These are phyloP conservation scores for Tephrocybe sp. DNA, from an alignment of 768 basidiomycete genomes.

Conservation along the genomic window DNA sequence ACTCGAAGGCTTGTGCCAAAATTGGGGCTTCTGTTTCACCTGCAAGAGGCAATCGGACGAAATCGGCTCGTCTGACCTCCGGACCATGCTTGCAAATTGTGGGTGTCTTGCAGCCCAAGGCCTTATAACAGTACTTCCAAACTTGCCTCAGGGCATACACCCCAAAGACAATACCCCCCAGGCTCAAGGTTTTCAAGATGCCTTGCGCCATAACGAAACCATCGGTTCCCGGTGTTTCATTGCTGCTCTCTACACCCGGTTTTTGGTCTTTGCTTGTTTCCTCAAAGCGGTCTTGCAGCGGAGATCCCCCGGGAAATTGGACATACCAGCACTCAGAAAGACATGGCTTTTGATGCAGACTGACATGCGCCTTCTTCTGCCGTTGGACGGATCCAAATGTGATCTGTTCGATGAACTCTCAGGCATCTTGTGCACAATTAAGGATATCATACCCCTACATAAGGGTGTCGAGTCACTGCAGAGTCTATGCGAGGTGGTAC, in stretches of 20 bases:
- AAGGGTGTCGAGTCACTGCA: background rate
- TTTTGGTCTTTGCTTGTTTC: background rate
- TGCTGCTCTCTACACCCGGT: background rate
- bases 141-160: background rate
- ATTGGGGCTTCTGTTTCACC: background rate
- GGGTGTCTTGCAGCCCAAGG: too few relatives aligned
- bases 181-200: background rate
- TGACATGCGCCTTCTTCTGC: background rate
- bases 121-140: too few relatives aligned
- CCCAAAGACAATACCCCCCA: too few relatives aligned
- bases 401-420: background rate
- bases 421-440: background rate
- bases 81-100: background rate
- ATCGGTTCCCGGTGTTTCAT: background rate
- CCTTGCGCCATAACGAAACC: background rate
- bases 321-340: background rate
- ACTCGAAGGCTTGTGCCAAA: background rate
- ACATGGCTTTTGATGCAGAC: conserved; percentile 4
- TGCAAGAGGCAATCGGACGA: background rate
- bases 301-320: background rate
- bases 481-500: too few relatives aligned
- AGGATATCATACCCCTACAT: background rate
- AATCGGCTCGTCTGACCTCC: background rate
- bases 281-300: background rate
- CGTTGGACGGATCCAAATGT: background rate